phyloP scores from a whole-genome alignment of 805 yeast species.

The Yamadazyma philogaea region DNA sequence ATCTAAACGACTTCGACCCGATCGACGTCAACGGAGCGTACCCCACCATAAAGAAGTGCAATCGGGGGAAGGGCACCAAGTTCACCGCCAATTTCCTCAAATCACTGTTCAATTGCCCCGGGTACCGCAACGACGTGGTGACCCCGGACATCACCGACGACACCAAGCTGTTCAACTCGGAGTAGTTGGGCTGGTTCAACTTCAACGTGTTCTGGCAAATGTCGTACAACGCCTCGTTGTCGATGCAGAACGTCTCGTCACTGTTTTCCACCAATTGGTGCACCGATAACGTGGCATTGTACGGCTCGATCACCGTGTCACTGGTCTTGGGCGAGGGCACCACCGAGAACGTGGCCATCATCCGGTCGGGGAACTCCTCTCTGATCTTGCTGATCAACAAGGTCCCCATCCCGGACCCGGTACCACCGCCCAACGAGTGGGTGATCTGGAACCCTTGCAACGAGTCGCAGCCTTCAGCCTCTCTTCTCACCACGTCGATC shows the following conservation, averaged over 20 bases:
- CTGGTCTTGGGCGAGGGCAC: conserved; percentile 89
- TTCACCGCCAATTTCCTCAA: conserved; percentile 91
- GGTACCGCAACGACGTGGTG: conserved; percentile 89
- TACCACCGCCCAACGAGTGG: conserved; percentile 68
- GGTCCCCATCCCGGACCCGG: conserved; percentile 97
- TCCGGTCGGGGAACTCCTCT: conserved; percentile 92
- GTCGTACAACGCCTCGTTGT: conserved; percentile 88
- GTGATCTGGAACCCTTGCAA: conserved; percentile 91
- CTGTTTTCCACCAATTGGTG: conserved; percentile 89
- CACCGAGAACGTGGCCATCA: conserved; percentile 94
- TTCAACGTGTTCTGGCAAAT: conserved; percentile 85
- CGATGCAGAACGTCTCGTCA: conserved; percentile 93
- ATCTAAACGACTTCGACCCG: conserved; percentile 78
- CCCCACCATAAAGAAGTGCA: conserved; percentile 94
- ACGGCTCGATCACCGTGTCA: conserved; percentile 93
- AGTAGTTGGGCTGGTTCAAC: conserved; percentile 73
- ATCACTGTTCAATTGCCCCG: conserved; percentile 93
- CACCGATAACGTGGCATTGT: conserved; percentile 86
- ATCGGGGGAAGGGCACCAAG: conserved; percentile 91
- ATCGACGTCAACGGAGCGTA: conserved; percentile 87
- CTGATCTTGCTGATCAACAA: conserved; percentile 77
- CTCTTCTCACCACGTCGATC: conserved; percentile 86
- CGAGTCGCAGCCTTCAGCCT: conserved; percentile 90
- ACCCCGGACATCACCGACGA: conserved; percentile 94
- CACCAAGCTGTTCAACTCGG: conserved; percentile 76